Percentiles rank a stretch among this genome's conserved stretches.
Conservation (phyloP, 2,329 filamentous ascomycete genomes). For the Fusarium nanum region DNA sequence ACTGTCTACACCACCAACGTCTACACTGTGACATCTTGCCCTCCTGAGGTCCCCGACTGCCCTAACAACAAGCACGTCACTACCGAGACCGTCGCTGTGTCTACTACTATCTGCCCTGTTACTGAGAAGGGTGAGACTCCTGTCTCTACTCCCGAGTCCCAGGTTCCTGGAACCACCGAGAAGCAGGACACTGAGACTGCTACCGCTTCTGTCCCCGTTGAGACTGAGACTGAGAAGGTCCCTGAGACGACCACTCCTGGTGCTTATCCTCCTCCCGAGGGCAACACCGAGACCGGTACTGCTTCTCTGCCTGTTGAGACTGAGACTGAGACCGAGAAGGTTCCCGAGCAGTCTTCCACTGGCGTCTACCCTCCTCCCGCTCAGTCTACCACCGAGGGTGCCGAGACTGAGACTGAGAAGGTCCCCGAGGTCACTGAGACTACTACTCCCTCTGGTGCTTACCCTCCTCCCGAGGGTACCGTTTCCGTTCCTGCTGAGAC, state of each 20-base stretch:
- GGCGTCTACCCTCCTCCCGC: slow-evolving; percentile 8
- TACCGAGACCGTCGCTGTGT: slow-evolving; percentile 42
- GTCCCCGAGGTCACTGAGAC: not conserved
- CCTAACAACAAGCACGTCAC: slow-evolving; percentile 28
- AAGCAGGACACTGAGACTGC: slow-evolving; percentile 7
- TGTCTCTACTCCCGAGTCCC: slow-evolving; percentile 5
- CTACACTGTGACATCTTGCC: slow-evolving; percentile 39
- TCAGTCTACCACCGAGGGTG: not conserved
- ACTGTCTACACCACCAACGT: slow-evolving; percentile 42
- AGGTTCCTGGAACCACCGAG: slow-evolving; percentile 9
- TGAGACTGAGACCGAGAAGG: slow-evolving; percentile 7
- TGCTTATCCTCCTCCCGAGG: not conserved
- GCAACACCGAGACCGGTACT: slow-evolving; percentile 1
- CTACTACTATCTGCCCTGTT: slow-evolving; percentile 41
- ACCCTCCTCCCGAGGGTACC: not conserved
- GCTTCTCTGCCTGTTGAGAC: not conserved
- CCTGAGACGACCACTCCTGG: not conserved
- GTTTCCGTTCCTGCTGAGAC: not conserved
- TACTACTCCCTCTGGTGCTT: not conserved
- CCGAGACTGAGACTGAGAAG: not conserved
- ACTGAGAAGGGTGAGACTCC: slow-evolving; percentile 33
- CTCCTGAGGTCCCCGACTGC: slow-evolving; percentile 38
- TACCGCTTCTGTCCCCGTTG: not conserved
- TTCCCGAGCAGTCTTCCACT: not conserved
- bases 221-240: not conserved